phyloP scores from a whole-genome alignment of 306 rosid genomes.

The Ormosia semicastrata region DNA sequence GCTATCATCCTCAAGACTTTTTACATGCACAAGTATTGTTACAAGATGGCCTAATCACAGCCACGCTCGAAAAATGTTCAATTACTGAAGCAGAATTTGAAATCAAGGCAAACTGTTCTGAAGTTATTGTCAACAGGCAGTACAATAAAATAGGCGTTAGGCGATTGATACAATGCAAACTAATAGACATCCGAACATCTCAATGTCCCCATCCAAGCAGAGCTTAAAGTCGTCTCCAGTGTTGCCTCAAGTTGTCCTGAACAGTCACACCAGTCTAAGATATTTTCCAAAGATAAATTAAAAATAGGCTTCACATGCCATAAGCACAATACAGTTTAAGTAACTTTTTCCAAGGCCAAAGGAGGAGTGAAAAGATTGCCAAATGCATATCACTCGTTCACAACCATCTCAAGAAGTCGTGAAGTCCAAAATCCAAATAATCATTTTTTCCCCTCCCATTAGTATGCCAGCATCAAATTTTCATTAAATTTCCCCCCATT shows the following conservation, averaged over 20 bases:
- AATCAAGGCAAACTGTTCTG: neutral
- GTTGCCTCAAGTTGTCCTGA: constrained; percentile 23
- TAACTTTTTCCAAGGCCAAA: neutral
- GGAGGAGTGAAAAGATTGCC: neutral
- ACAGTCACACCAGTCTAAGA: constrained; percentile 19
- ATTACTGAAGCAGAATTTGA: neutral
- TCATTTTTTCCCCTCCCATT: neutral
- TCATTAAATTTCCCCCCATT: neutral
- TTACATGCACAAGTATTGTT: neutral
- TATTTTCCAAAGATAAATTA: neutral
- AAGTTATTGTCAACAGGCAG: constrained; percentile 4
- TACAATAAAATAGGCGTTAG: neutral
- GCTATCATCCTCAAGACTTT: constrained; percentile 12
- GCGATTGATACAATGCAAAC: constrained; percentile 15
- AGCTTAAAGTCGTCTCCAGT: neutral
- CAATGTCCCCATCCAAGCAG: constrained; percentile 10
- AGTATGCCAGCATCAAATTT: neutral
- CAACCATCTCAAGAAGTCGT: neutral
- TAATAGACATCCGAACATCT: neutral
- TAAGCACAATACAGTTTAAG: neutral
- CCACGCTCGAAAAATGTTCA: constrained; percentile 11
- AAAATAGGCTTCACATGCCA: neutral
- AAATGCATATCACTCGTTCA: neutral
- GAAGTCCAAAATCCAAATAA: neutral
- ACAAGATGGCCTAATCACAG: neutral